Base-by-base conservation (phyloP, 2,329 filamentous ascomycete species). In the Diaporthe sp. region DNA sequence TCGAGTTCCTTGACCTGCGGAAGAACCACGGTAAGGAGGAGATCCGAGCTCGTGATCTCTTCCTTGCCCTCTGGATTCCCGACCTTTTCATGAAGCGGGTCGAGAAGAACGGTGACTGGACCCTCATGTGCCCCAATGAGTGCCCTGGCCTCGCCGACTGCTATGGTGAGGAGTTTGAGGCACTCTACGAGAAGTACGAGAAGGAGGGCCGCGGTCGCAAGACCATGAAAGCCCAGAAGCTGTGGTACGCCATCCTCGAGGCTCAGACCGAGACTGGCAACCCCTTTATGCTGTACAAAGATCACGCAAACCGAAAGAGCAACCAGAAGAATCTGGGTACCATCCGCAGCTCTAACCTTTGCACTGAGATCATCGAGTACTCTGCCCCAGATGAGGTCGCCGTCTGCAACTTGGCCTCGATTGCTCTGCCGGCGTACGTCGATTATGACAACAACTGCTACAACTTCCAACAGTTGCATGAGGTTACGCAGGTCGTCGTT, bases 21-120 rank as follows among this genome's bases (percentile, higher is more conserved):
- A 99, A 99, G 93, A 99, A 99, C 87, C 97, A 99, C 86, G 97
- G 97, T 80, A 99, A 99, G 88, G 97, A 99, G 84, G 97, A 99
- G 87, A 92, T 98, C 79, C 95, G 97, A 81, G 97, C 97, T 78
- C 96, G 97, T 83, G 97, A 99, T 85, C 90, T 99, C 70, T 99
- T 99, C 92, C 95, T 98, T 78, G 97, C 96, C 76, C 91, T 99
- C 69, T 99, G 97, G 97, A 98, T 98, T 75, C 96, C 97, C 22
- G 97, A 99, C 88, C 91, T 99, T 61, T 99, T 99, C 92, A 99
- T 99, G 97, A 98, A 98, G 90, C 95, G 97, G 84, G 96, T 99
- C 74, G 95, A 99, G 87, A 93, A 95, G 89, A 99, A 99, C 85
- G 94, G 92, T 74, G 94, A 97, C 76, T 99, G 97, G 97, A 98